These are phyloP conservation scores for Talinum fruticosum DNA, from an alignment of 148 eudicot species.

Conservation along the genomic window DNA sequence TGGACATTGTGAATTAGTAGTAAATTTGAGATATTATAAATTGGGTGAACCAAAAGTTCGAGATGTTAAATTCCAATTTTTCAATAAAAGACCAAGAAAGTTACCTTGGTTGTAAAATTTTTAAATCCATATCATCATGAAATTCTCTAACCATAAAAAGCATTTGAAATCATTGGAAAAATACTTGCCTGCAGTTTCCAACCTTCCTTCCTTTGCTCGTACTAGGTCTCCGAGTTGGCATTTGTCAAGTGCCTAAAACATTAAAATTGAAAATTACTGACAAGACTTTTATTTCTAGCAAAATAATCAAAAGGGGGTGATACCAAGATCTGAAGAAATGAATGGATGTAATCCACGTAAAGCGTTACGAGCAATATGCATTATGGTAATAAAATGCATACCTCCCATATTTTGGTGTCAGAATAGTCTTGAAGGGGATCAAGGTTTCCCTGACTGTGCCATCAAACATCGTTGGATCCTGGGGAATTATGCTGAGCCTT, in stretches of 20 bases:
- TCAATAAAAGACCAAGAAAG: no score
- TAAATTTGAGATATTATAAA: no score
- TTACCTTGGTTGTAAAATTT: constrained; percentile 9
- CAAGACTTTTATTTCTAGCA: not conserved
- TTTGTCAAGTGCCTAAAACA: constrained; percentile 75
- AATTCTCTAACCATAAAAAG: not conserved
- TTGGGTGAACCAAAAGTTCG: no score
- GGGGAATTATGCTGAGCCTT: constrained; percentile 93
- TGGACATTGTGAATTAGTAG: no score
- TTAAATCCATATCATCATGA: not conserved
- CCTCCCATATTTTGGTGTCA: constrained; percentile 89
- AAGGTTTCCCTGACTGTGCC: constrained; percentile 91
- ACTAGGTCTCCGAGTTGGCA: constrained; percentile 82
- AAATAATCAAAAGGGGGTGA: no score
- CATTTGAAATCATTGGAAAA: not conserved
- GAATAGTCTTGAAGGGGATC: constrained; percentile 77
- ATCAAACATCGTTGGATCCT: constrained; percentile 97
- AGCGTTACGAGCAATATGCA: no score
- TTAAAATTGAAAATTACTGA: no score
- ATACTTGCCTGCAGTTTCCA: constrained; percentile 62
- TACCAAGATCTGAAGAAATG: no score
- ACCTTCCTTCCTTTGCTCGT: constrained; percentile 71
- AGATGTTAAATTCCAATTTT: no score
- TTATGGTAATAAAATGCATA: constrained; percentile 8
- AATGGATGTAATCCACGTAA: not conserved